These are phyloP conservation scores for Yamadazyma trypodendri DNA, from an alignment of 1,139 yeast species.

Conservation along the genomic window DNA sequence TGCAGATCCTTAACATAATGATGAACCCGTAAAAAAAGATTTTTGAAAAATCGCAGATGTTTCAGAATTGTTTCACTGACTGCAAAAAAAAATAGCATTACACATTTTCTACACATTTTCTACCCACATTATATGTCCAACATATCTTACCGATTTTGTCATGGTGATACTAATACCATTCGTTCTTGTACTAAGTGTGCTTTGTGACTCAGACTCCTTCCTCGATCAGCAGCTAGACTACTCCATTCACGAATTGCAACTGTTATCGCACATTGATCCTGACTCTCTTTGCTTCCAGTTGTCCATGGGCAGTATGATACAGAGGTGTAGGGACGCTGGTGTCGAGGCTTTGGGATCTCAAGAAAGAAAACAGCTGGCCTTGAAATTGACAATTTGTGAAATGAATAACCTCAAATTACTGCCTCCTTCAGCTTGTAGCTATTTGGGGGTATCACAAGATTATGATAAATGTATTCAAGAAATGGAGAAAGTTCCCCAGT, in stretches of 20 bases:
- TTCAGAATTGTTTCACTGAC: slow-evolving; percentile 11
- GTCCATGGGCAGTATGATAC: slow-evolving; percentile 27
- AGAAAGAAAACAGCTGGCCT: slow-evolving; percentile 40
- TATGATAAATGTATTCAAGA: slow-evolving; percentile 36
- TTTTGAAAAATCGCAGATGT: slow-evolving; percentile 9
- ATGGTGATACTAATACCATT: too few species aligned
- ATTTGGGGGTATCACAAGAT: slow-evolving; percentile 5
- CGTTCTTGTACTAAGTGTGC: not conserved
- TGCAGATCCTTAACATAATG: not conserved
- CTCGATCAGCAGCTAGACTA: slow-evolving; percentile 1
- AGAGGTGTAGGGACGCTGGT: slow-evolving; percentile 29
- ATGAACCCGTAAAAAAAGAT: not conserved
- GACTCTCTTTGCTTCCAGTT: slow-evolving; percentile 8
- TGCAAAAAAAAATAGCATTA: slow-evolving; percentile 6
- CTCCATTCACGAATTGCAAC: slow-evolving; percentile 6
- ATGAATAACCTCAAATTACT: slow-evolving; percentile 43
- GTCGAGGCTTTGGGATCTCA: slow-evolving; percentile 29
- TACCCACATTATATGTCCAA: too few species aligned
- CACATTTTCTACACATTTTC: too few species aligned
- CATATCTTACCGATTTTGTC: too few species aligned
- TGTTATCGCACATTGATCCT: slow-evolving; percentile 6
- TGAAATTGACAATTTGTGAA: slow-evolving; percentile 54
- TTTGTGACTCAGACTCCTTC: too few species aligned
- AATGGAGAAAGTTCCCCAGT: slow-evolving; percentile 46
- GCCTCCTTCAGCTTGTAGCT: slow-evolving; percentile 25